Evolutionary conservation across 2,329 filamentous ascomycete genomes (phyloP), one percentile per base, ranked within the genome.

Genomic region (Ascochyta fabae): DNA sequence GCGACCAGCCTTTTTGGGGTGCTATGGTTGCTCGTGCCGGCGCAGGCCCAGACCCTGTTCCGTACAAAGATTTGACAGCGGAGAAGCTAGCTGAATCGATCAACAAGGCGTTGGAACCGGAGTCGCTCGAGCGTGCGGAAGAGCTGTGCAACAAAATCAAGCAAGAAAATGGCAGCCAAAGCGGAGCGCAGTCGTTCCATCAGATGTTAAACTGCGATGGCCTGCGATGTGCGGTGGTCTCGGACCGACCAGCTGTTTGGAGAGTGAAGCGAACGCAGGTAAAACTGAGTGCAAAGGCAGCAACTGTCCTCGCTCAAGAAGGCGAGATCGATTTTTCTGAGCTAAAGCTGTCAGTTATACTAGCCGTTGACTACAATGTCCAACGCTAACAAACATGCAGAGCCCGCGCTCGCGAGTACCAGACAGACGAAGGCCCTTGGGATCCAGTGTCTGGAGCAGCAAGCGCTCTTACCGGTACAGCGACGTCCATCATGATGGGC

Each of bases 401-500:
- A 10, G 72, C 69, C 48, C 74, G 75, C 12, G 65, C 75, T 4
- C 70, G 74, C 23, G 75, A 78, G 31, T 77, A 72, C 42, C 67
- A 73, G n/a, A 69, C 70, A 19, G 75, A 78, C 33, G 70, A 74
- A 48, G 76, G 75, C 0, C 75, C 76, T 16, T 71, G 67, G 65
- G 76, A 78, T 53, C 76, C 76, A 7, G 54, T 78, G 16, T 72
- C 74, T 26, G 76, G 76, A 46, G 90, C 87, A 15, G 87, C 91
- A 0, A 85, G 86, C 40, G 91, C 92, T 0, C 77, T 97, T 0
- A 79, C 96, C n/a, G 89, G 90, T 6, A 94, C 93, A n/a, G 80
- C 95, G 42, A 87, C 89, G 24, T 89, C 85, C 35, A 88, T 97
- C 53, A 85, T 90, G 67, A 89, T 96, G 84, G 91, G 91, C 1